Base-by-base conservation (phyloP, 768 basidiomycete species). In the Holtermanniella nyarrowii region DNA sequence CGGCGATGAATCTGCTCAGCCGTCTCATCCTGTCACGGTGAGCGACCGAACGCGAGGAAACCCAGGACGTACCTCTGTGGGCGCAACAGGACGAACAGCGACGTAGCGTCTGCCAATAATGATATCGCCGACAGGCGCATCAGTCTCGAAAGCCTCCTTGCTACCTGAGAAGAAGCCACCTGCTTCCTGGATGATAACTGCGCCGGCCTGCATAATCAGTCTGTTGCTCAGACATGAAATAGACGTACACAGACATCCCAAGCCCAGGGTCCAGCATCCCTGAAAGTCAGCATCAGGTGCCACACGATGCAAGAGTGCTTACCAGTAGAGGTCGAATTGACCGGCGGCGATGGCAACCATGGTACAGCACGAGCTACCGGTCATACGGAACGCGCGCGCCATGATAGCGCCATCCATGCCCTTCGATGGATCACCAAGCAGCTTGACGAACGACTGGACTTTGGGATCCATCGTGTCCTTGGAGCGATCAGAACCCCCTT, bases 281-380 rank as follows among this genome's bases (percentile, higher is more conserved):
- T 89, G 42, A 1, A 27, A 84, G 71, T 90, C 87, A 86, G 86
- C 87, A 37, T 52, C 27, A 59, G n/a, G n/a, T n/a, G n/a, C 27
- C 48, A 31, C 40, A 54, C 5, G 14, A n/a, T 22, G 20, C 18
- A 37, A 7, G 31, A 37, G 10, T 16, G 66, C 78, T 55, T 57
- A 86, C 88, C 88, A 90, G 61, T 88, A 93, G 47, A 90, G 62
- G 62, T 93, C 90, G 44, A 89, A 66, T n/a, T 83, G 83, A 20
- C 91, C 91, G 65, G 89, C 83, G 1, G 90, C 90, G 4, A 91
- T 86, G 71, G 86, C 76, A 2, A 80, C 79, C 18, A 60, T 47
- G 21, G 54, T 57, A 48, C 53, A 57, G 3, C 42, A 54, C 3
- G 54, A 52, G 45, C 48, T 48, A 37, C 54, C 57, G 13, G 49